These are phyloP conservation scores for Xylaria sp. DNA, from an alignment of 2,329 filamentous ascomycete species.

Conservation along the genomic window DNA sequence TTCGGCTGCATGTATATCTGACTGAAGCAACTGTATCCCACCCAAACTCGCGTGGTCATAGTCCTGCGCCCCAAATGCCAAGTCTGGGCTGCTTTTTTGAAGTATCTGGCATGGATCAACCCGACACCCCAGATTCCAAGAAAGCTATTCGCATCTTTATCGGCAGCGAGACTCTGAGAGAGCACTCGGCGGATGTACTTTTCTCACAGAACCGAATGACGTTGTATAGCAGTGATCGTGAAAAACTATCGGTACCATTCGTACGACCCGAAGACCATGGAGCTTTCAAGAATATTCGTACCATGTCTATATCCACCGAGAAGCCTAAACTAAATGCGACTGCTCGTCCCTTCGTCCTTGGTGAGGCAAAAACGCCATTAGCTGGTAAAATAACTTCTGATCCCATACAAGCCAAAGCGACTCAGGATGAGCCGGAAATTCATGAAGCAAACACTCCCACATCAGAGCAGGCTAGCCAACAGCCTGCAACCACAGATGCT, in stretches of 20 bases:
- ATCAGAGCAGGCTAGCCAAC: slow-evolving; percentile 51
- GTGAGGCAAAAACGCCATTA: slow-evolving; percentile 49
- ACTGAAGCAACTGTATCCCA: slow-evolving; percentile 89
- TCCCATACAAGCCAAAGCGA: slow-evolving; percentile 44
- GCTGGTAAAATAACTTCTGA: slow-evolving; percentile 37
- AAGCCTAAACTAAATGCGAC: slow-evolving; percentile 68
- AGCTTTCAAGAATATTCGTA: slow-evolving; percentile 81
- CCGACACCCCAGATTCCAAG: slow-evolving; percentile 60
- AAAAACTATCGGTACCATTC: slow-evolving; percentile 89
- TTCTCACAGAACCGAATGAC: slow-evolving; percentile 93
- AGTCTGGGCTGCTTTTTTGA: slow-evolving; percentile 84
- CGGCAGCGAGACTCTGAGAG: slow-evolving; percentile 86
- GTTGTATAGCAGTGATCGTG: slow-evolving; percentile 85
- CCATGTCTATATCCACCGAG: slow-evolving; percentile 65
- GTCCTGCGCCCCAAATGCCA: slow-evolving; percentile 82
- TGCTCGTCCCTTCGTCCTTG: slow-evolving; percentile 59
- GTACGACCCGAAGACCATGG: slow-evolving; percentile 90
- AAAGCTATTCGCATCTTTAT: slow-evolving; percentile 86
- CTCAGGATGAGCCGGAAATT: slow-evolving; percentile 47
- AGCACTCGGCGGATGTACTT: slow-evolving; percentile 88
- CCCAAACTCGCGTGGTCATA: slow-evolving; percentile 75
- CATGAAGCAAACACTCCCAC: slow-evolving; percentile 54
- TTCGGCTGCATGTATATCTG: slow-evolving; percentile 86
- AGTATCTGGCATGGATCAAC: slow-evolving; percentile 69
- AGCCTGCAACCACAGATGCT: slow-evolving; percentile 44